These are phyloP conservation scores for Marasmius oreades DNA, from an alignment of 1,284 basidiomycete species.

Conservation along the genomic window DNA sequence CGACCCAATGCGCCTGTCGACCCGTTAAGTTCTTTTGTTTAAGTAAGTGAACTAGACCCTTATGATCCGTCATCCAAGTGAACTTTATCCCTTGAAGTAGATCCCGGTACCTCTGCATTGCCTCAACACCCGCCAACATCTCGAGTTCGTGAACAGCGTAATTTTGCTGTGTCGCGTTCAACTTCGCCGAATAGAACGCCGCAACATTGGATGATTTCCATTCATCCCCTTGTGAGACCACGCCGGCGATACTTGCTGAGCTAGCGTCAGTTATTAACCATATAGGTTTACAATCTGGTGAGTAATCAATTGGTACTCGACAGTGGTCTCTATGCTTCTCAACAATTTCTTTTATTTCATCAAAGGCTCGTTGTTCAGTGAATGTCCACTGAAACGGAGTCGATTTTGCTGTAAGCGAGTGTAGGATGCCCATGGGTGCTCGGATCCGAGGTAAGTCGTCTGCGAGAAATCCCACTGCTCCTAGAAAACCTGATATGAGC, in stretches of 20 bases:
- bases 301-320: slow-evolving; percentile 21
- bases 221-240: slow-evolving; percentile 20
- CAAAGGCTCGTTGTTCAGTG: slow-evolving; percentile 26
- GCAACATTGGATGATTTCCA: slow-evolving; percentile 15
- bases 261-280: slow-evolving; percentile 23
- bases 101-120: slow-evolving; percentile 22
- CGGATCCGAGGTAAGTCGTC: slow-evolving; percentile 19
- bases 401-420: slow-evolving; percentile 14
- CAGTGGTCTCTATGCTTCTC: slow-evolving; percentile 12
- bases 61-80: slow-evolving; percentile 29
- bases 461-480: slow-evolving; percentile 21
- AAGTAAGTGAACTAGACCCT: slow-evolving; percentile 22
- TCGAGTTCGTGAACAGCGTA: slow-evolving; percentile 25
- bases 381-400: slow-evolving; percentile 21
- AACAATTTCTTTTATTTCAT: slow-evolving; percentile 21
- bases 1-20: neutral
- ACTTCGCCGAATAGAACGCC: slow-evolving; percentile 30
- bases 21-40: slow-evolving; percentile 19
- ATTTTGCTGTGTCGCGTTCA: slow-evolving; percentile 18
- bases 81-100: slow-evolving; percentile 24
- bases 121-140: slow-evolving; percentile 25
- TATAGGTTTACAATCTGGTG: slow-evolving; percentile 11
- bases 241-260: slow-evolving; percentile 17
- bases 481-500: slow-evolving; percentile 20
- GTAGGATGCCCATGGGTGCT: slow-evolving; percentile 23